phyloP scores from a whole-genome alignment of 495 filamentous ascomycete species.

The Cercophora scortea region DNA sequence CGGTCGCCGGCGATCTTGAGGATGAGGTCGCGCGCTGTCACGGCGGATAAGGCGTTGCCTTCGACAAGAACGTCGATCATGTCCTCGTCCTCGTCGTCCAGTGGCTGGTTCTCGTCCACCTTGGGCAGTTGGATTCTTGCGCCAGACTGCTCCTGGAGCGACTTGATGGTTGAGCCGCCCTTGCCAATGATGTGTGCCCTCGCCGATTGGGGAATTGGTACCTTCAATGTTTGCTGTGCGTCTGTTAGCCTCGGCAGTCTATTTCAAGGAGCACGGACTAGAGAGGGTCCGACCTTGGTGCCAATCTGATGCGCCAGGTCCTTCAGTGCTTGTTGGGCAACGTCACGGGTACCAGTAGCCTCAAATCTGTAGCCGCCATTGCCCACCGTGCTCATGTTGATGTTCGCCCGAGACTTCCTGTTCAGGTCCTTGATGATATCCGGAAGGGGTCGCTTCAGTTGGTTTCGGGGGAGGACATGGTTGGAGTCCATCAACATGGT shows the following conservation, averaged over 20 bases:
- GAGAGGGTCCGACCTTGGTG: constrained; percentile 56
- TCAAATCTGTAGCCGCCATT: constrained; percentile 67
- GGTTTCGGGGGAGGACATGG: constrained; percentile 61
- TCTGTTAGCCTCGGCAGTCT: background rate
- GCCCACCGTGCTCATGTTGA: constrained; percentile 63
- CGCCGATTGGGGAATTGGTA: constrained; percentile 74
- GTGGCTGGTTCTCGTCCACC: constrained; percentile 47
- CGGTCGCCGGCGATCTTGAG: constrained; percentile 78
- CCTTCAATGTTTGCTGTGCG: constrained; percentile 57
- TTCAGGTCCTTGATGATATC: constrained; percentile 86
- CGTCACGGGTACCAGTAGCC: constrained; percentile 69
- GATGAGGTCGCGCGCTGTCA: constrained; percentile 73
- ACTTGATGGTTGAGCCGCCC: constrained; percentile 80
- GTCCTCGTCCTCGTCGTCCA: constrained; percentile 73
- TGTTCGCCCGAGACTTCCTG: constrained; percentile 73
- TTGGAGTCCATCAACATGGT: constrained; percentile 60
- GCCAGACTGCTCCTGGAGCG: constrained; percentile 74
- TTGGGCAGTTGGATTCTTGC: constrained; percentile 85
- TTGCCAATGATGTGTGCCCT: constrained; percentile 86
- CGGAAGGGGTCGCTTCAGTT: constrained; percentile 72
- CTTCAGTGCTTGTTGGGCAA: constrained; percentile 72
- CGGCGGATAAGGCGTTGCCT: constrained; percentile 77
- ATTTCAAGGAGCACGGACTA: background rate
- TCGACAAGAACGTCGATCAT: constrained; percentile 82
- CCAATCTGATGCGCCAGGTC: constrained; percentile 80